These are phyloP conservation scores for Rhodotorula paludigena DNA, from an alignment of 768 basidiomycete species.

Conservation along the genomic window DNA sequence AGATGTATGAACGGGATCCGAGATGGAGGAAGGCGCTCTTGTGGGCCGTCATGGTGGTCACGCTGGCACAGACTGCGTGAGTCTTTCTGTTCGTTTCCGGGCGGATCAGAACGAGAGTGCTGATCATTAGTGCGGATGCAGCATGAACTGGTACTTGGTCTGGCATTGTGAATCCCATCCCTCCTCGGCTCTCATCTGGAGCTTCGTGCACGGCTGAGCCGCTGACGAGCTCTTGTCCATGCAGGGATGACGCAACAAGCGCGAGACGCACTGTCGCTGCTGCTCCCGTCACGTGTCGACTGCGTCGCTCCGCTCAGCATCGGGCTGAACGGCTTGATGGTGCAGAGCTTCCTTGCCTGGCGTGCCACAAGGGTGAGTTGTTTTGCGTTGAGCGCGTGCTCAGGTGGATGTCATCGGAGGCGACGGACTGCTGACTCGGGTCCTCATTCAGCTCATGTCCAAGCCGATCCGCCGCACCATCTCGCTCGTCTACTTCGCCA, in stretches of 20 bases:
- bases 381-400: too few relatives aligned
- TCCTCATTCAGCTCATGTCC: neutral
- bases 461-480: neutral
- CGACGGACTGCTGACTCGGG: neutral
- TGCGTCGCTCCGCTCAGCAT: neutral
- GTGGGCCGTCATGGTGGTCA: neutral
- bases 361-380: neutral
- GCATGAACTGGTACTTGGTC: neutral
- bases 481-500: neutral
- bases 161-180: too few relatives aligned
- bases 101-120: too few relatives aligned
- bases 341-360: neutral
- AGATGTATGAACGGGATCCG: neutral
- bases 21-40: neutral
- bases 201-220: too few relatives aligned
- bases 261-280: neutral
- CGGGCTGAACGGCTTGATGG: neutral
- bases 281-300: neutral
- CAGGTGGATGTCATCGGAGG: too few relatives aligned
- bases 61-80: neutral
- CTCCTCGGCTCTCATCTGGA: too few relatives aligned
- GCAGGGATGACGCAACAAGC: neutral
- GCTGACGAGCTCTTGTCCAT: too few relatives aligned
- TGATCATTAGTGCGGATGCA: too few relatives aligned
- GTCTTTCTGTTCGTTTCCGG: too few relatives aligned